Base-by-base conservation (phyloP, 2,329 filamentous ascomycete species). In the Rhytidhysteron rufulum region DNA sequence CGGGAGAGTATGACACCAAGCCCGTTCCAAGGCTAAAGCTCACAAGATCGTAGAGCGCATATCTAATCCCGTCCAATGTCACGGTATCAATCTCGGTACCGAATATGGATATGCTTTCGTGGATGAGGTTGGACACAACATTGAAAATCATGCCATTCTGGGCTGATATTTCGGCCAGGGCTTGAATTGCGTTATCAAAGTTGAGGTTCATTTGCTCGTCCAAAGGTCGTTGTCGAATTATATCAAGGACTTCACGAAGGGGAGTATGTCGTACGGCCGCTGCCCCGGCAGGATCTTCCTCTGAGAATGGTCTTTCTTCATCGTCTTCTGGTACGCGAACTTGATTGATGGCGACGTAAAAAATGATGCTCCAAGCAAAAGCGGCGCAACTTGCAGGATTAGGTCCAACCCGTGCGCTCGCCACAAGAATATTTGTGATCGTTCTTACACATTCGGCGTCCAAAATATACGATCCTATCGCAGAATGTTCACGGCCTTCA, bases 331-430 rank as follows among this genome's bases (percentile, higher is more conserved):
- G 8, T 7, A 27, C 8, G 7, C 24, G 24, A 27, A 13, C 13
- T 13, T 13, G 13, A 27, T 27, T 27, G 8, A 27, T 8, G 8
- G 24, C 24, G 13, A n/a, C 15, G 22, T 17, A 62, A 3, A 49
- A 53, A 19, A 95, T 78, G 34, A 91, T 71, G 4, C 83, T 81
- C 90, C 90, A 97, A 3, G 86, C 80, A 50, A 94, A 86, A 16
- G 88, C 77, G 15, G 86, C 80, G 2, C 88, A 87, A 40, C 79
- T 81, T 16, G 86, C 85, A 25, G 79, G 79, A 27, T 73, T 70
- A n/a, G 79, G 72, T 13, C 75, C 75, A 16, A 67, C 58, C 20
- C 73, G 73, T 10, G 80, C 76, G 6, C 82, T 79, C 40, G 73
- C 70, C 18, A 83, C 66, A 24, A 95, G 73, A n/a, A 84, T 77